Evolutionary conservation across 257 asterid genomes (phyloP).

Genomic region (Solanum bulbocastanum): DNA sequence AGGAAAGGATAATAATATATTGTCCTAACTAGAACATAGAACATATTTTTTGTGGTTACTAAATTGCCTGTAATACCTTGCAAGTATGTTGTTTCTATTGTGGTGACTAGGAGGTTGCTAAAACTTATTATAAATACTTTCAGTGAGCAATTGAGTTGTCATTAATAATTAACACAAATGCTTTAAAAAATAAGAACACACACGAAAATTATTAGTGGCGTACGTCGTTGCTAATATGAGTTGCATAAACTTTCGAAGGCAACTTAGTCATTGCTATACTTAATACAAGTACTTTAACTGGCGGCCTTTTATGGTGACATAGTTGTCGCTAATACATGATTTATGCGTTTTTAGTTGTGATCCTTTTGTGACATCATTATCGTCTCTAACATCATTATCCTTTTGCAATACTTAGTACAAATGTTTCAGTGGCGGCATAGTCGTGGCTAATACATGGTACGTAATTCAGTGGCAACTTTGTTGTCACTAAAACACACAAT

Average conservation of each 20-base stretch:
- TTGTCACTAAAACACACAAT: background rate
- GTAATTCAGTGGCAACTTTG: background rate
- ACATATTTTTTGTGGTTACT: background rate
- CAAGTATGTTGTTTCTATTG: background rate
- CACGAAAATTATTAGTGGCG: background rate
- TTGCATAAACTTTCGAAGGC: background rate
- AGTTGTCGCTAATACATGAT: background rate
- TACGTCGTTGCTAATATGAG: background rate
- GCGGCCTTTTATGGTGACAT: background rate
- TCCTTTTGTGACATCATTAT: background rate
- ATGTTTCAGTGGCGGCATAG: no score
- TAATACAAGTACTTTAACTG: background rate
- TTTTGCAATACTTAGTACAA: background rate
- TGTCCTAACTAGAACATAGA: background rate
- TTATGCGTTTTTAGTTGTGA: background rate
- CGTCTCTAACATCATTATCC: no score
- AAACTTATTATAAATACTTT: background rate
- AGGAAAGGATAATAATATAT: no score
- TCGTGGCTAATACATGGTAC: no score
- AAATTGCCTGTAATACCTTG: background rate
- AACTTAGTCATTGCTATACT: background rate
- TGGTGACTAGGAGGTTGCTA: background rate
- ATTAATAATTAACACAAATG: no score
- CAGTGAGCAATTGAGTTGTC: background rate
- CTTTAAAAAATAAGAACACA: background rate